A percentile compares a stretch with the other conserved stretches of the same genome.
These are phyloP conservation scores for Teratosphaeria nubilosa DNA, from an alignment of 2,329 filamentous ascomycete genomes.

Conservation along the genomic window DNA sequence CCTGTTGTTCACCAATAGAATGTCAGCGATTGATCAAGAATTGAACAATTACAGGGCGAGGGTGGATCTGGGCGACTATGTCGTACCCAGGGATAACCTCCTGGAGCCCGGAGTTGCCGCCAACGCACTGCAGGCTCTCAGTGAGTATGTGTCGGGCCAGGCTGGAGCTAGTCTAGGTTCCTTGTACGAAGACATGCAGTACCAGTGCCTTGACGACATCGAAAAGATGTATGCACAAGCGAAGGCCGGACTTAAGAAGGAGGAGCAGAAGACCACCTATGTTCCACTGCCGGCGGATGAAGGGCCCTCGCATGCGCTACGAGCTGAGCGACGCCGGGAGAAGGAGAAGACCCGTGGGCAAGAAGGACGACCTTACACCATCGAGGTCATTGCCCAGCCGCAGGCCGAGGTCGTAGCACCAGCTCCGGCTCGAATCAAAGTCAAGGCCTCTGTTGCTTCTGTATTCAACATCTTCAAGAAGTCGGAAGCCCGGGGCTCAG, in stretches of 20 bases:
- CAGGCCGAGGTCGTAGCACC: constrained; percentile 2
- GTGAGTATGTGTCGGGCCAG: background rate
- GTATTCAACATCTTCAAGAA: constrained; percentile 9
- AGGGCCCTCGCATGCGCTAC: constrained; percentile 2
- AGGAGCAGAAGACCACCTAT: constrained; percentile 2
- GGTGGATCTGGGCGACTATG: background rate
- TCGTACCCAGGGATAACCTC: background rate
- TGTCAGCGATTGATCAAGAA: background rate
- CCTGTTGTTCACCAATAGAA: background rate
- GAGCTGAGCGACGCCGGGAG: constrained; percentile 6
- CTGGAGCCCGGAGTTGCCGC: background rate
- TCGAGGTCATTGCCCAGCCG: constrained; percentile 3
- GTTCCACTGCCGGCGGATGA: constrained; percentile 2
- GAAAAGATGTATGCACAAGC: constrained; percentile 6
- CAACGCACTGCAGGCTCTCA: background rate
- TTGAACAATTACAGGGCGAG: background rate
- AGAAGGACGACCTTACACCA: constrained; percentile 3
- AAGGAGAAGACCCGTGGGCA: constrained; percentile 7
- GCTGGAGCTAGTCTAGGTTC: background rate
- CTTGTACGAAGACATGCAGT: background rate
- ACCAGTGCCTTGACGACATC: constrained; percentile 3
- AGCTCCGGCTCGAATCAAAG: constrained; percentile 3
- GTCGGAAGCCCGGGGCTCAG: constrained; percentile 6
- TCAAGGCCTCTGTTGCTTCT: constrained; percentile 8
- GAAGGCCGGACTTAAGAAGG: constrained; percentile 4